A percentile compares a stretch with the other conserved stretches of the same genome.
These are phyloP conservation scores for Exophiala bonariae DNA, from an alignment of 2,329 filamentous ascomycete genomes.

Conservation along the genomic window DNA sequence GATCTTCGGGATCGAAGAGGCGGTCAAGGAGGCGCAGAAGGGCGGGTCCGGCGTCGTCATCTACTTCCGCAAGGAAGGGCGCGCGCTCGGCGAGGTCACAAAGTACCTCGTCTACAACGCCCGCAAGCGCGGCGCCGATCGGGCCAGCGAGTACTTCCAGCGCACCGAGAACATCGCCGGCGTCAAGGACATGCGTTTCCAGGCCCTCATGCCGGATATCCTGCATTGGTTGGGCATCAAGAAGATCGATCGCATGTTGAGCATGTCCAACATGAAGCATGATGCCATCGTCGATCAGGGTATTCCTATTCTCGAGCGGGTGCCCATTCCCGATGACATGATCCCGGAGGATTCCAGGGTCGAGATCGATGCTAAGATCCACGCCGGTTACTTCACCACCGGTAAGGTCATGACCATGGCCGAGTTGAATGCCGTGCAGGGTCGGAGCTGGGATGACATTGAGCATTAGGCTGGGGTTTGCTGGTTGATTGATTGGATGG, in stretches of 20 bases:
- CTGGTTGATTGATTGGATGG: neutral
- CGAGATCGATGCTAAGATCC: constrained; percentile 99
- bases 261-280: constrained; percentile 81
- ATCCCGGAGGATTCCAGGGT: constrained; percentile 93
- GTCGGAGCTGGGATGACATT: constrained; percentile 65
- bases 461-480: constrained; percentile 15
- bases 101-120: constrained; percentile 72
- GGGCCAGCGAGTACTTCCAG: constrained; percentile 91
- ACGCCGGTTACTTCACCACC: constrained; percentile 82
- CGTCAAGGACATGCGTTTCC: constrained; percentile 95
- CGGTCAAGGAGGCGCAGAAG: constrained; percentile 93
- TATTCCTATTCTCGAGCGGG: constrained; percentile 78
- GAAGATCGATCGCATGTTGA: constrained; percentile 97
- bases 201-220: constrained; percentile 96
- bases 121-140: constrained; percentile 41
- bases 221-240: constrained; percentile 97
- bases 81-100: constrained; percentile 91
- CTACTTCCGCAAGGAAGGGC: constrained; percentile 97
- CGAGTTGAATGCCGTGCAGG: constrained; percentile 81
- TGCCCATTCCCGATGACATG: constrained; percentile 89
- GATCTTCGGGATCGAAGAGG: constrained; percentile 95
- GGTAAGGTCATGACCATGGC: constrained; percentile 86
- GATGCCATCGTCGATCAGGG: constrained; percentile 53
- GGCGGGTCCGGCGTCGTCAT: constrained; percentile 94
- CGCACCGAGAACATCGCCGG: constrained; percentile 98